These are phyloP conservation scores for Chloris gayana DNA, from an alignment of 176 grass and related monocot species.

Conservation along the genomic window DNA sequence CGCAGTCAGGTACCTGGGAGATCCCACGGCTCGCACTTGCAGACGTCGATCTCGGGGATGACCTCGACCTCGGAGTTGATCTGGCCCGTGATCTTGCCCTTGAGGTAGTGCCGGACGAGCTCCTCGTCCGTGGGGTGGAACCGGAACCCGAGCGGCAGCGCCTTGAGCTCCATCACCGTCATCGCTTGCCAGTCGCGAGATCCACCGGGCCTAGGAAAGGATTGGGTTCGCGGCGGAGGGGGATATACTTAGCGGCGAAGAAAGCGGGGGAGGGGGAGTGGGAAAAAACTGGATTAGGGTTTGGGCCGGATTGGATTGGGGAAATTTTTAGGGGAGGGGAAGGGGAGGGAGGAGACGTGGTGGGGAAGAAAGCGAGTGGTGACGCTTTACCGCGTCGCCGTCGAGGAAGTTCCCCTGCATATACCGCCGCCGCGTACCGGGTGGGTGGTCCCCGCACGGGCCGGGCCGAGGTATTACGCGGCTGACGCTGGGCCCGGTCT, in stretches of 20 bases:
- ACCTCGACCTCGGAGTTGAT: conserved; percentile 73
- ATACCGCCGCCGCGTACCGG: conserved; percentile 35
- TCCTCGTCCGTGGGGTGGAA: conserved; percentile 98
- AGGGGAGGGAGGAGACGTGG: conserved; percentile 31
- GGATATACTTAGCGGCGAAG: conserved; percentile 56
- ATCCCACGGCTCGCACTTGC: conserved; percentile 99
- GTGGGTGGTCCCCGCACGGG: not conserved
- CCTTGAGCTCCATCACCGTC: conserved; percentile 64
- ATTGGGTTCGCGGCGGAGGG: not conserved
- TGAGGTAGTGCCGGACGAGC: conserved; percentile 90
- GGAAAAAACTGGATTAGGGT: conserved; percentile 25
- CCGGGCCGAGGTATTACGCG: not conserved
- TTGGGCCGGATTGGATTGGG: conserved; percentile 37
- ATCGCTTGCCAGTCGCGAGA: conserved; percentile 16
- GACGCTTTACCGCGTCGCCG: conserved; percentile 44
- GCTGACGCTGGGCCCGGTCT: not conserved
- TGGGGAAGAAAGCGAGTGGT: conserved; percentile 47
- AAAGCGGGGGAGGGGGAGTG: not conserved
- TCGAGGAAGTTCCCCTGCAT: conserved; percentile 23
- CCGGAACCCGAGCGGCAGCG: conserved; percentile 89
- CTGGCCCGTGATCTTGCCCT: conserved; percentile 87
- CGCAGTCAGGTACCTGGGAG: conserved; percentile 56
- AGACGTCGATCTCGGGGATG: conserved; percentile 93
- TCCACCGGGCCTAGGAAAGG: not conserved
- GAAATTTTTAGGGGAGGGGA: conserved; percentile 20